Evolutionary conservation across 345 rosid species (phyloP).

Genomic region (Microthlaspi erraticum): DNA sequence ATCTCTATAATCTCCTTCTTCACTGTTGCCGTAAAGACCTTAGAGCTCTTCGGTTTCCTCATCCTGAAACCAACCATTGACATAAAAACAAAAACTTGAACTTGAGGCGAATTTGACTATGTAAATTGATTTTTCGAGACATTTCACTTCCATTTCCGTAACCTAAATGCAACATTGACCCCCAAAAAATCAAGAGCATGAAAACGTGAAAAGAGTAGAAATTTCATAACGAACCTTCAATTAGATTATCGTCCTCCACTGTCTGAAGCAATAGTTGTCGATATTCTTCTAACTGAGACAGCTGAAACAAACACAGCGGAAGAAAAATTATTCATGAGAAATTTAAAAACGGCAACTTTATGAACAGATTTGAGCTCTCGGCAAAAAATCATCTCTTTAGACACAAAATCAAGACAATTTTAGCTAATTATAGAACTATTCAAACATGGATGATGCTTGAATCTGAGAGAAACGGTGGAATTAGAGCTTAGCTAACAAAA

Average conservation of each 20-base stretch:
- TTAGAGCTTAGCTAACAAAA: not conserved
- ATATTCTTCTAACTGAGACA: not conserved
- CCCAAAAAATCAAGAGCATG: not conserved
- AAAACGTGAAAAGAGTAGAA: not conserved
- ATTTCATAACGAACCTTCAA: constrained; percentile 1
- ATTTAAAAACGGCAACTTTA: not conserved
- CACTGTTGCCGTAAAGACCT: not conserved
- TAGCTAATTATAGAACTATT: not conserved
- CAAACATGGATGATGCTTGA: not conserved
- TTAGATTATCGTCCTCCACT: not conserved
- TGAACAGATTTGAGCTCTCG: not conserved
- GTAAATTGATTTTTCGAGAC: not conserved
- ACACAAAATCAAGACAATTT: not conserved
- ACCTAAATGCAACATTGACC: not conserved
- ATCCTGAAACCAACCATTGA: constrained; percentile 25
- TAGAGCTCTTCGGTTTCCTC: constrained; percentile 23
- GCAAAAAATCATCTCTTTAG: not conserved
- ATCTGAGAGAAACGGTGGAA: not conserved
- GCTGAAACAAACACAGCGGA: not conserved
- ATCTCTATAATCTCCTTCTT: constrained; percentile 21
- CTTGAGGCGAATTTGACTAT: not conserved
- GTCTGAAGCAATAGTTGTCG: not conserved
- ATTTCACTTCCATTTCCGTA: not conserved
- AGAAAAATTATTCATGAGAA: not conserved
- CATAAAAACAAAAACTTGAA: not conserved